Percentiles rank a stretch among this genome's conserved stretches.
Conservation (phyloP, 2,329 filamentous ascomycete genomes). For the Hypoxylon sp. region DNA sequence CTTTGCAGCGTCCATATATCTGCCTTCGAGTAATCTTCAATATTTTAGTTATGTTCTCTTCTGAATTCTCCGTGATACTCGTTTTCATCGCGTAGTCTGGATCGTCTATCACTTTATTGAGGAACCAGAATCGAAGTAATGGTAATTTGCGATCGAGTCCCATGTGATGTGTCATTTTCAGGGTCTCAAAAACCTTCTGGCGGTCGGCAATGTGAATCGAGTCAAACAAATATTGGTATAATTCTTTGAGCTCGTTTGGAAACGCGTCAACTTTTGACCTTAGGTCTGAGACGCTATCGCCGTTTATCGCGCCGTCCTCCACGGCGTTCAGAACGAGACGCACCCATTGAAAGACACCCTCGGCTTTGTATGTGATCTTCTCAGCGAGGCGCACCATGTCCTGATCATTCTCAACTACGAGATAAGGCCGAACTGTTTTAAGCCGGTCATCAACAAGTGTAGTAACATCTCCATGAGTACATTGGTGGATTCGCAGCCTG, state of each 20-base stretch:
- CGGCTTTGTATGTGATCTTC: constrained; percentile 30
- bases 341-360: constrained; percentile 39
- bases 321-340: constrained; percentile 24
- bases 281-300: constrained; percentile 20
- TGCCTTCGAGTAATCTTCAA: constrained; percentile 26
- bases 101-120: constrained; percentile 24
- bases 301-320: constrained; percentile 33
- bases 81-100: constrained; percentile 17
- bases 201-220: constrained; percentile 29
- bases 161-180: constrained; percentile 17
- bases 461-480: constrained; percentile 28
- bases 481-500: constrained; percentile 34
- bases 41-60: not conserved
- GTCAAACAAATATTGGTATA: constrained; percentile 34
- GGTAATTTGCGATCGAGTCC: not conserved
- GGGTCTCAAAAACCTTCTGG: constrained; percentile 28
- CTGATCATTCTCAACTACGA: not conserved
- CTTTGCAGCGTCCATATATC: constrained; percentile 41
- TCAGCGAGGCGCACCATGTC: not conserved
- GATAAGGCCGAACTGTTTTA: not conserved
- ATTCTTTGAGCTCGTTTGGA: constrained; percentile 24
- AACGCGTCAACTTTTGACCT: constrained; percentile 15
- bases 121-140: constrained; percentile 27
- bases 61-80: not conserved
- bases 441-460: constrained; percentile 25